Conservation (phyloP, 1,284 basidiomycete species). For the Trichosporon sp. region DNA sequence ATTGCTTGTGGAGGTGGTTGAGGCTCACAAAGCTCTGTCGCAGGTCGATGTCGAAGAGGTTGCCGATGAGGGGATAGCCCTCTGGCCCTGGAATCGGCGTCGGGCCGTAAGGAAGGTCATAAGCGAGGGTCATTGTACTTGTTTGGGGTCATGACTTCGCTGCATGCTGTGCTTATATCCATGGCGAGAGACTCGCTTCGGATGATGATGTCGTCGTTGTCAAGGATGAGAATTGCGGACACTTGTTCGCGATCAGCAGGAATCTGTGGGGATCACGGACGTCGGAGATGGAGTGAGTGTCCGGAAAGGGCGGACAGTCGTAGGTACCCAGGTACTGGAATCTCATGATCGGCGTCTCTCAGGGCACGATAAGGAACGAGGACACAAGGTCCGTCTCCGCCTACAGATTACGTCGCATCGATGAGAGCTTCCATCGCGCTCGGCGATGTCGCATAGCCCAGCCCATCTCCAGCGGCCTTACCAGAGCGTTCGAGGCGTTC, state of each 20-base stretch:
- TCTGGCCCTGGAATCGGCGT: neutral
- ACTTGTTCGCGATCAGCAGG: too few species aligned
- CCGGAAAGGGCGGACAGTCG: neutral
- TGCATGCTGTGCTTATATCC: neutral
- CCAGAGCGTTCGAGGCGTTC: neutral
- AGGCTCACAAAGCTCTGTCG: conserved; percentile 21
- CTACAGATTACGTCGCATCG: too few species aligned
- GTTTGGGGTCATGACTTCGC: neutral
- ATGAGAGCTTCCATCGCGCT: neutral
- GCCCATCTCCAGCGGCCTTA: neutral
- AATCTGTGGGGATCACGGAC: neutral
- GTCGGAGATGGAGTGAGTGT: neutral
- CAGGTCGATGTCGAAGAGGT: conserved; percentile 30
- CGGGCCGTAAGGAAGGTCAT: neutral
- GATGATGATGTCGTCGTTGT: neutral
- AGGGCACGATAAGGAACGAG: neutral
- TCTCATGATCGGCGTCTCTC: neutral
- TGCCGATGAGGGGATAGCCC: conserved; percentile 33
- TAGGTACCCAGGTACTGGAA: neutral
- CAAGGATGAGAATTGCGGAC: neutral
- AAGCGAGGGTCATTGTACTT: neutral
- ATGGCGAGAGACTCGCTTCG: neutral
- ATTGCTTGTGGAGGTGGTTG: neutral
- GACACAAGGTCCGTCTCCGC: neutral
- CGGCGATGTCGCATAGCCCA: neutral